phyloP scores from a whole-genome alignment of 1,284 basidiomycete species.

The Testicularia cyperi region DNA sequence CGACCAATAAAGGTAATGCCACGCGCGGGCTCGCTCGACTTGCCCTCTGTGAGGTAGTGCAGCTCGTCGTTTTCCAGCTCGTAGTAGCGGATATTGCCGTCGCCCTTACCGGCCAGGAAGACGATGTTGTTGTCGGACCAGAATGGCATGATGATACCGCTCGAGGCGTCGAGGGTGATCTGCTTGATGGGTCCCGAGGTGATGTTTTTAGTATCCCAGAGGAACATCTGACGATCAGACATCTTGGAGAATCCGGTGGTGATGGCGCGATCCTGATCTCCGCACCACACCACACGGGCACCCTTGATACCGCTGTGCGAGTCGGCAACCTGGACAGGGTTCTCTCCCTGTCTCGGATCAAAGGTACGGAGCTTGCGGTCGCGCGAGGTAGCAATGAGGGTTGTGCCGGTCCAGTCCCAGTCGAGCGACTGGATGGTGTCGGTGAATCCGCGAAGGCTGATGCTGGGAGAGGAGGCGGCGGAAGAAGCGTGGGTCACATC shows the following conservation, averaged over 20 bases:
- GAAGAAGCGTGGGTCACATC: slow-evolving; percentile 65
- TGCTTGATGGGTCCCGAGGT: slow-evolving; percentile 34
- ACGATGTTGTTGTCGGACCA: slow-evolving; percentile 79
- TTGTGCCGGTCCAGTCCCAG: slow-evolving; percentile 79
- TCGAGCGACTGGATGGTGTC: slow-evolving; percentile 85
- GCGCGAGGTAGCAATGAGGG: slow-evolving; percentile 71
- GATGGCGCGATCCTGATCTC: slow-evolving; percentile 79
- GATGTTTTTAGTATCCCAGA: slow-evolving; percentile 62
- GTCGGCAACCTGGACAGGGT: slow-evolving; percentile 78
- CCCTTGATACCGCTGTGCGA: slow-evolving; percentile 94
- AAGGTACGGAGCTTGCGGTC: slow-evolving; percentile 91
- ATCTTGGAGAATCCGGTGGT: slow-evolving; percentile 92
- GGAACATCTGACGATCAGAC: slow-evolving; percentile 82
- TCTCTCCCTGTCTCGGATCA: slow-evolving; percentile 77
- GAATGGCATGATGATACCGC: slow-evolving; percentile 95
- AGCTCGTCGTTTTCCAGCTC: slow-evolving; percentile 88
- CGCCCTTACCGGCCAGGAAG: slow-evolving; percentile 75
- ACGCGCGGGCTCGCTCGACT: slow-evolving; percentile 86
- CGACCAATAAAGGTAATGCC: slow-evolving; percentile 95
- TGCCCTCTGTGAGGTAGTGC: slow-evolving; percentile 71
- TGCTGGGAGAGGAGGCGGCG: slow-evolving; percentile 58
- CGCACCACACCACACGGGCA: slow-evolving; percentile 86
- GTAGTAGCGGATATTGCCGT: slow-evolving; percentile 65
- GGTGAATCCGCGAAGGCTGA: slow-evolving; percentile 73
- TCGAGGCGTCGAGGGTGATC: slow-evolving; percentile 60